Base-by-base conservation (phyloP, 305 asterid genomes). In the Fraxinus greggii region DNA sequence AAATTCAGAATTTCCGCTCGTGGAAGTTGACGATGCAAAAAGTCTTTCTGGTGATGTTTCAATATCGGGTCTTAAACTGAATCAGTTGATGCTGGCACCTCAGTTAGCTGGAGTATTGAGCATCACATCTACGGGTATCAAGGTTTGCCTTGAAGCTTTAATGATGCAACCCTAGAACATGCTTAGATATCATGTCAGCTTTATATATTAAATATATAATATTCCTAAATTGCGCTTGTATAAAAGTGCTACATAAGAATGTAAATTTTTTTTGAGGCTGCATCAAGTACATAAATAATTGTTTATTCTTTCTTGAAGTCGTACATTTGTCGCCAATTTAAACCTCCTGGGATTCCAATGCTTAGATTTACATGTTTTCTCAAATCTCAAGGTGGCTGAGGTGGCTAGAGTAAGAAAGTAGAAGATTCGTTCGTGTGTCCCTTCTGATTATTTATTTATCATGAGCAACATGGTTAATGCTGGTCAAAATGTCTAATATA, bases 31-130 rank as follows among this genome's bases (percentile, higher is more conserved):
- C 32, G 84, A 81, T 83, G 81, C 84, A 82, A 88, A 89, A 85
- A 88, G 90, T 85, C 93, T 96, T 80, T 90, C 93, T 51, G 99
- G 99, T 80, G 99, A 94, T 80, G 91, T 96, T 84, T 90, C 93
- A 79, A 92, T 96, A 80, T 91, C 99, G 6, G 97, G 98, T 81
- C 92, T 96, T 79, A 96, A 96, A 86, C 97, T 96, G 79, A 96
- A 96, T 91, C 99, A 96, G 85, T 86, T 96, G 88, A 92, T 91
- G 97, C 88, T 96, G 91, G 99, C 99, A 85, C 99, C 99, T 83
- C 98, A 96, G 87, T 88, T 96, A 87, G 92, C 96, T 88, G 99
- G 99, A 84, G 91, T 86, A 72, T 83, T 96, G 84, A 92, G 89
- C 90, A 90, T 96, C 83, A 88, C 94, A 78, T 84, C 90, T 3